Evolutionary conservation across 768 basidiomycete species (phyloP).

Genomic region (Boletellus ananiceps): DNA sequence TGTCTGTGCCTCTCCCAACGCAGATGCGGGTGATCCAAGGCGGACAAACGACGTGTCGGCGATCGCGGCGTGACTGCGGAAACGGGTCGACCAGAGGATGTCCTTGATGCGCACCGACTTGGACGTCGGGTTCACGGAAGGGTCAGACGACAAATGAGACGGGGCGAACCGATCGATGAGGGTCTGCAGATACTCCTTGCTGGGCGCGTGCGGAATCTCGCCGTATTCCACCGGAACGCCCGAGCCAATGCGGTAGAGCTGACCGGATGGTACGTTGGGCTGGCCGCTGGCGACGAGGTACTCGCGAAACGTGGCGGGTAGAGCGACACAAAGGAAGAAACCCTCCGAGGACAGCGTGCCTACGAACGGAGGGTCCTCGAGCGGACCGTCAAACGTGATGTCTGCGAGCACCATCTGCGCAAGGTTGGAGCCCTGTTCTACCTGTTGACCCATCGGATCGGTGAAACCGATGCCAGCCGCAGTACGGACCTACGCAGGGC

Average conservation of each 20-base stretch:
- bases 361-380: not conserved
- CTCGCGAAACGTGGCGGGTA: constrained; percentile 17
- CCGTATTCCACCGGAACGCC: constrained; percentile 37
- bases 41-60: constrained; percentile 39
- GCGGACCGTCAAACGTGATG: constrained; percentile 10
- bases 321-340: constrained; percentile 12
- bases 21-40: constrained; percentile 8
- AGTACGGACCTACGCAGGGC: constrained; percentile 38
- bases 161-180: constrained; percentile 42
- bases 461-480: constrained; percentile 39
- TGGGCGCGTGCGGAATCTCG: constrained; percentile 35
- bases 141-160: constrained; percentile 32
- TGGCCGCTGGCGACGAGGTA: constrained; percentile 17
- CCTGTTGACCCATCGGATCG: constrained; percentile 37
- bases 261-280: not conserved
- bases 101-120: constrained; percentile 34
- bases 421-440: constrained; percentile 26
- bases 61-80: constrained; percentile 43
- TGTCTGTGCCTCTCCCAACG: not conserved
- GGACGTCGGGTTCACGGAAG: constrained; percentile 31
- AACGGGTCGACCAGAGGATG: constrained; percentile 44
- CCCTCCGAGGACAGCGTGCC: constrained; percentile 5
- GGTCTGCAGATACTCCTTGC: constrained; percentile 41
- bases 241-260: constrained; percentile 40
- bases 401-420: constrained; percentile 29